These are phyloP conservation scores for Crithidia brevicula DNA, from an alignment of 208 protist genomes.

Conservation along the genomic window DNA sequence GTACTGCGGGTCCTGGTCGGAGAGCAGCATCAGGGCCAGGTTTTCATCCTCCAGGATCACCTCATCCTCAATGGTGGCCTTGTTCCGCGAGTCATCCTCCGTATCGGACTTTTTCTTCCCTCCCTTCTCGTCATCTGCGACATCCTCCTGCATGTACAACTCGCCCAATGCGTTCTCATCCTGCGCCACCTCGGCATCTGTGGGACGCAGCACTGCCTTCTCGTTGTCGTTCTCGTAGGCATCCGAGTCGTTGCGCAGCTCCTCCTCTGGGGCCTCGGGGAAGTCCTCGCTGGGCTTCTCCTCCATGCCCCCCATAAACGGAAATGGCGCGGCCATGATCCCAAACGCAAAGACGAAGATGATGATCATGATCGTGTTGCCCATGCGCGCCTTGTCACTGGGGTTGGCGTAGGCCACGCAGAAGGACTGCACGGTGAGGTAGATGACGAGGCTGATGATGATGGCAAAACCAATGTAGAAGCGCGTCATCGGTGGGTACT, in stretches of 20 bases:
- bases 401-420: slow-evolving; percentile 47
- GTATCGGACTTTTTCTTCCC: not conserved
- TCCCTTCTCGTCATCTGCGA: not conserved
- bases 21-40: slow-evolving; percentile 29
- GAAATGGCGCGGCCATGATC: slow-evolving; percentile 36
- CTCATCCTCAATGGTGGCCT: slow-evolving; percentile 1
- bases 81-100: not conserved
- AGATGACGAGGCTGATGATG: slow-evolving; percentile 44
- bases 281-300: slow-evolving; percentile 37
- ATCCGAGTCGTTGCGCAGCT: slow-evolving; percentile 21
- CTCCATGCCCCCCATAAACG: slow-evolving; percentile 58
- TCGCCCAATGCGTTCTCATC: slow-evolving; percentile 20
- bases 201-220: slow-evolving; percentile 18
- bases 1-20: slow-evolving; percentile 62
- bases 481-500: slow-evolving; percentile 50
- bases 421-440: slow-evolving; percentile 57
- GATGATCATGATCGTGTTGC: slow-evolving; percentile 44
- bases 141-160: slow-evolving; percentile 9
- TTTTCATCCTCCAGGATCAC: slow-evolving; percentile 32
- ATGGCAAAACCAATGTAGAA: slow-evolving; percentile 48
- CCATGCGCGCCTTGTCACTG: slow-evolving; percentile 28
- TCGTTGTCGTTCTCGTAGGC: slow-evolving; percentile 10
- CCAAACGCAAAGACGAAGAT: slow-evolving; percentile 39
- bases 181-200: slow-evolving; percentile 13
- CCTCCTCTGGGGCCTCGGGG: slow-evolving; percentile 19